Base-by-base conservation (phyloP, 345 rosid species). In the Xanthoceras sorbifolium region DNA sequence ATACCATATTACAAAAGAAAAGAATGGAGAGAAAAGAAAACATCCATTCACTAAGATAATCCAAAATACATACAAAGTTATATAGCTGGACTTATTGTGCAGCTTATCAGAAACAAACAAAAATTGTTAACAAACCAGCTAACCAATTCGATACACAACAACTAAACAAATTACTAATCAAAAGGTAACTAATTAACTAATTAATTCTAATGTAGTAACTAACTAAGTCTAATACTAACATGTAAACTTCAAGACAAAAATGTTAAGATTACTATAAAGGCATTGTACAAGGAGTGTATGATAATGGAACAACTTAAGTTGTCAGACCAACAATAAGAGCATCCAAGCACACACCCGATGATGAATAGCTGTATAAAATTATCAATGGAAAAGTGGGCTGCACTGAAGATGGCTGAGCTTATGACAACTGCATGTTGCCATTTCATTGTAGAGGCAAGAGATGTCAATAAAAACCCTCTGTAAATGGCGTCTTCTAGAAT, bases 231-330 rank as follows among this genome's bases (percentile, higher is more conserved):
- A n/a, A n/a, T n/a, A n/a, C 28, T 52, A 29, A 29, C 4, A 48
- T 6, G 34, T 17, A 31, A 31, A 57, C 31, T 64, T 80, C 61
- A 89, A 40, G 84, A 84, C 72, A 26, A 64, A n/a, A 50, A 79
- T 14, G 86, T 81, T 50, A 87, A 52, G 23, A 86, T 9, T 60
- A 94, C 83, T 42, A 89, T 90, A 74, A 89, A 67, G 48, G 93
- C 94, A 80, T 94, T 93, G 81, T 93, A 95, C 83, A 91, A 70
- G 72, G 94, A 87, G 85, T 93, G 98, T 48, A 90, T 73, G 9
- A 81, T 48, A 75, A 95, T 75, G 69, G 98, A 81, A 18, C 97
- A 85, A 4, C 71, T 79, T 70, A 95, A 78, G 81, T 89, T 89
- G 61, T 94, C 92, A 12, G 90, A 82, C 97, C 99, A 90, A 84